Evolutionary conservation across 2,329 filamentous ascomycete genomes (phyloP).

Genomic region (Trichoderma aggressivum): DNA sequence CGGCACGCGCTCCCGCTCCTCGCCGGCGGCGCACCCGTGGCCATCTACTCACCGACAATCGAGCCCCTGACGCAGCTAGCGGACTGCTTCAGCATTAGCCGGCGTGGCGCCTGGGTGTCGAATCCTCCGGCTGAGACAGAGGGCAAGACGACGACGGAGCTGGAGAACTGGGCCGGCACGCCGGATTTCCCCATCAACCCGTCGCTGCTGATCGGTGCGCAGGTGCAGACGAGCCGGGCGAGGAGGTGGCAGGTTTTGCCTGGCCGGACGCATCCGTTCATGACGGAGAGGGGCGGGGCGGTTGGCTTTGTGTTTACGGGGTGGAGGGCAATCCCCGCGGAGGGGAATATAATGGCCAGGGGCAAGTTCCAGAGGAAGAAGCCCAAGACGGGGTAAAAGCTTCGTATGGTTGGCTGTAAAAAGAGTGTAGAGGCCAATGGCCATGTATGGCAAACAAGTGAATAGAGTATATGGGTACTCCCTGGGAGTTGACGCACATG

Average conservation of each 20-base stretch:
- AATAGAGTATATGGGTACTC: background rate
- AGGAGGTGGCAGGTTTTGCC: conserved; percentile 88
- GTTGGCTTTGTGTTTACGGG: conserved; percentile 90
- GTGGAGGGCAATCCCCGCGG: conserved; percentile 73
- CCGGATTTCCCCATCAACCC: conserved; percentile 86
- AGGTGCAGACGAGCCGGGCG: conserved; percentile 75
- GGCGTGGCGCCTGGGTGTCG: conserved; percentile 71
- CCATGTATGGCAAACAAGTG: background rate
- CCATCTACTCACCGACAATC: conserved; percentile 77
- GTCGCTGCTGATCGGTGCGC: conserved; percentile 72
- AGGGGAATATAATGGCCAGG: conserved; percentile 76
- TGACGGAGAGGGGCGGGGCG: conserved; percentile 82
- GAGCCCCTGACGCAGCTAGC: conserved; percentile 75
- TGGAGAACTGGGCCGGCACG: conserved; percentile 56
- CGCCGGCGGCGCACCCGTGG: conserved; percentile 76
- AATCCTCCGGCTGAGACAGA: conserved; percentile 46
- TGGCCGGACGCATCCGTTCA: conserved; percentile 85
- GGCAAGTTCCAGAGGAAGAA: conserved; percentile 71
- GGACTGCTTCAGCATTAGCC: conserved; percentile 79
- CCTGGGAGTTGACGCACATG: background rate
- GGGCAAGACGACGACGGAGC: conserved; percentile 45
- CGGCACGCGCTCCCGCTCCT: conserved; percentile 75
- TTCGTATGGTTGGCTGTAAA: background rate
- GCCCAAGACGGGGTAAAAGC: conserved; percentile 28
- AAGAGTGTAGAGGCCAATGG: background rate